Evolutionary conservation across 2,329 filamentous ascomycete genomes (phyloP).

Genomic region (Epichloe coenophiala): DNA sequence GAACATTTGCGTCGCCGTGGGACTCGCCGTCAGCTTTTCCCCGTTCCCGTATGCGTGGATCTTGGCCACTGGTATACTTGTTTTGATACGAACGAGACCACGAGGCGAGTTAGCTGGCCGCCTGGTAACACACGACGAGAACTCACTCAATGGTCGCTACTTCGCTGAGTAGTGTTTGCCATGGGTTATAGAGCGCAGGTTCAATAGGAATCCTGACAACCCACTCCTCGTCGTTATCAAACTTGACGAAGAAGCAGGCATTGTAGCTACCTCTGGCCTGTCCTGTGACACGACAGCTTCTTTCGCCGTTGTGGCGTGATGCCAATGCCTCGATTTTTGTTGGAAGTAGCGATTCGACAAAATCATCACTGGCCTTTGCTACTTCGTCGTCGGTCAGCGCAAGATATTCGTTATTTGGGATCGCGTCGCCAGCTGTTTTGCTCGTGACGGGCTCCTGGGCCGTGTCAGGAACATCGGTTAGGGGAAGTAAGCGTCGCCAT

Average conservation of each 20-base stretch:
- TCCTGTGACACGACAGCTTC: slow-evolving; percentile 7
- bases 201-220: no score
- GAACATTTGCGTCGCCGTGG: slow-evolving; percentile 1
- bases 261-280: slow-evolving; percentile 9
- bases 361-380: neutral
- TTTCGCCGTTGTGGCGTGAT: no score
- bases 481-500: no score
- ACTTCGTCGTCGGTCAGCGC: slow-evolving; percentile 3
- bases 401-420: neutral
- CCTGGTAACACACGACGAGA: no score
- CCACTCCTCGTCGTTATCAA: no score
- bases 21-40: slow-evolving; percentile 1
- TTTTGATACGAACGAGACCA: slow-evolving; percentile 9
- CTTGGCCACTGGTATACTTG: slow-evolving; percentile 11
- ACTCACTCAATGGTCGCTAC: no score
- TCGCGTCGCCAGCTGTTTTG: neutral
- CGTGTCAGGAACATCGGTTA: no score
- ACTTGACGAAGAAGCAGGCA: no score
- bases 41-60: slow-evolving; percentile 10
- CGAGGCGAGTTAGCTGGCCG: no score
- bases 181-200: no score
- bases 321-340: no score
- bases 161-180: no score
- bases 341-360: neutral
- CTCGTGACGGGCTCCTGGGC: neutral